These are phyloP conservation scores for Polytrichum formosum DNA, from an alignment of 225 moss, liverwort and hornwort genomes.

Conservation along the genomic window DNA sequence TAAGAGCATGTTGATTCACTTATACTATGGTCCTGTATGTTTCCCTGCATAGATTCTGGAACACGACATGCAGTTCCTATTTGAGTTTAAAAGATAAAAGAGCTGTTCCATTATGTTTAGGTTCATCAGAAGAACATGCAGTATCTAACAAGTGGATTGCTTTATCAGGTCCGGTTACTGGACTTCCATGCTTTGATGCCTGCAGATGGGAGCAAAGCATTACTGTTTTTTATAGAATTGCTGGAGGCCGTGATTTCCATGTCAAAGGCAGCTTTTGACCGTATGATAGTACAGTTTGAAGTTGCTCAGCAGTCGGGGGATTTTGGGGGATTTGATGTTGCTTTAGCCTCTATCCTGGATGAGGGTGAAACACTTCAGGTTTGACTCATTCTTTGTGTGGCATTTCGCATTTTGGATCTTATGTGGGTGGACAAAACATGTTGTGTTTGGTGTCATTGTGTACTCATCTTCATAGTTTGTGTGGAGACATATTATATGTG, in stretches of 20 bases:
- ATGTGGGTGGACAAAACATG: too few species aligned
- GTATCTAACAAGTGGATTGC: neutral
- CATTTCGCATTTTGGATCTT: too few species aligned
- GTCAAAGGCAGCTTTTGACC: constrained; percentile 80
- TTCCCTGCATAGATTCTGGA: neutral
- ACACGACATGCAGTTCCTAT: too few species aligned
- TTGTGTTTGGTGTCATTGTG: too few species aligned
- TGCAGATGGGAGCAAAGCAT: constrained; percentile 55
- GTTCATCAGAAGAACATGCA: too few species aligned
- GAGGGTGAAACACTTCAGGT: constrained; percentile 66
- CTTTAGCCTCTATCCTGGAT: constrained; percentile 47
- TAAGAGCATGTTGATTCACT: neutral
- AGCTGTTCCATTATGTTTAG: too few species aligned
- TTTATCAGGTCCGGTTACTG: constrained; percentile 61
- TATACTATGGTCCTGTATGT: neutral
- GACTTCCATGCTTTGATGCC: constrained; percentile 88
- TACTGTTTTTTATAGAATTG: constrained; percentile 65
- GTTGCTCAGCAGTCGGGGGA: constrained; percentile 68
- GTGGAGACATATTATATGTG: too few species aligned
- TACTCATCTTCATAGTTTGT: too few species aligned
- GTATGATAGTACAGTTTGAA: constrained; percentile 63
- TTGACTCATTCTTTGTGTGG: neutral
- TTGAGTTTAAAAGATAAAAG: too few species aligned
- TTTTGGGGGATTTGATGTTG: constrained; percentile 60
- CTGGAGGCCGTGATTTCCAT: constrained; percentile 76